Percentiles rank a stretch among this genome's conserved stretches.
Evolutionary conservation across 495 filamentous ascomycete genomes (phyloP).

Genomic region (Parachaetomium inaequale): DNA sequence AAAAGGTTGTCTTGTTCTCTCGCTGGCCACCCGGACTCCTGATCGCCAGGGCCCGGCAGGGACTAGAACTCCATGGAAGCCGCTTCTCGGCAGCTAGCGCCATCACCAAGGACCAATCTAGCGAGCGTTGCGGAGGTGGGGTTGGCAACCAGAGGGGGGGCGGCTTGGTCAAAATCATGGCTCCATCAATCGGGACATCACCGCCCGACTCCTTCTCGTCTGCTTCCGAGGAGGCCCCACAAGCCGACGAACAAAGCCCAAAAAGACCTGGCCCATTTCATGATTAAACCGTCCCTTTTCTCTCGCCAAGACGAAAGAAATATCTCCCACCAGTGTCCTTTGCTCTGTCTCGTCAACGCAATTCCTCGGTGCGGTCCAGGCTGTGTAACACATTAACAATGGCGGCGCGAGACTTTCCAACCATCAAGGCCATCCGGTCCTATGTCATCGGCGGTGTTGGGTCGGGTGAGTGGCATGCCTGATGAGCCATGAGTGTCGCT

Average conservation of each 20-base stretch:
- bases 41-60: too few species aligned
- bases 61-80: too few species aligned
- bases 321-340: not conserved
- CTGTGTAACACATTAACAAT: constrained; percentile 30
- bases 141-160: too few species aligned
- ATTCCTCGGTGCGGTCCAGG: too few species aligned
- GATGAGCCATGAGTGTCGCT: not conserved
- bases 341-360: too few species aligned
- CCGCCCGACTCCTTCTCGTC: constrained; percentile 15
- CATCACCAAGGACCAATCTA: too few species aligned
- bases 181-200: constrained; percentile 26
- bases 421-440: constrained; percentile 75
- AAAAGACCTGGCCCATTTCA: not conserved
- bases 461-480: constrained; percentile 47
- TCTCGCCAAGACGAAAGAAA: not conserved
- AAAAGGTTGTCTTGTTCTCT: too few species aligned
- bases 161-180: not conserved
- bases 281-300: not conserved
- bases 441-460: constrained; percentile 83
- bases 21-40: too few species aligned
- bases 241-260: not conserved
- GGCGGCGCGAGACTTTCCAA: constrained; percentile 56
- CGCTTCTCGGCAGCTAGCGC: too few species aligned
- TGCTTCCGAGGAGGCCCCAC: constrained; percentile 3
- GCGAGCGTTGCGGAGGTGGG: too few species aligned